Base-by-base conservation (phyloP, 768 basidiomycete genomes). In the Daedaleopsis nitida region DNA sequence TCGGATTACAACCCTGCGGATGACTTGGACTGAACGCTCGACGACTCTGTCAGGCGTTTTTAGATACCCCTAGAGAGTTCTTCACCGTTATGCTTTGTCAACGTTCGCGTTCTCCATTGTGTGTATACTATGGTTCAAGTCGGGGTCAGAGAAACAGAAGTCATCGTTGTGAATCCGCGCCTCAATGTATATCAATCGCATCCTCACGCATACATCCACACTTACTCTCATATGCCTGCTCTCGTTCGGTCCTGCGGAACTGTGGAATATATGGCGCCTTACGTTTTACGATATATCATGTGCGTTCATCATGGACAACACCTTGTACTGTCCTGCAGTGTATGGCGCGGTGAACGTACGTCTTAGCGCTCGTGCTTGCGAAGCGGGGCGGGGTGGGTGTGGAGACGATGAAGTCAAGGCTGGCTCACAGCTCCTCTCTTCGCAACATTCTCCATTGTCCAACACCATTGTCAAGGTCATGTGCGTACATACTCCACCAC, bases 401-500 rank as follows among this genome's bases (percentile, higher is more conserved):
- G 57, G 57, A 52, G 49, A 57, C 32, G 17, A 17, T 57, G 57
- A 50, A 32, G 48, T 57, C 48, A 55, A 44, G 16, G 23, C 44
- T 45, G 42, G 24, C 54, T 21, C 19, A 14, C 55, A 12, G 45
- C 27, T 24, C 49, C 47, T 23, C 56, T 39, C 37, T 47, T 47
- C 56, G 34, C 45, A 37, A 7, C 27, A 32, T 7, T 32, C 27
- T 7, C 27, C n/a, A n/a, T n/a, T n/a, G n/a, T n/a, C 27, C 27
- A 32, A 32, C 27, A 32, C 27, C 27, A 7, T 7, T 32, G n/a
- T n/a, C n/a, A n/a, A 32, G 27, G 7, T 32, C 27, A 32, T 32
- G 27, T 32, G 27, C 45, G 58, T 47, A 52, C 52, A 10, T 11
- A 52, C 58, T 59, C 58, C 58, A 59, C 52, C 44, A 21, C n/a